Base-by-base conservation (phyloP, 768 basidiomycete species). In the Nidula microcarpa region DNA sequence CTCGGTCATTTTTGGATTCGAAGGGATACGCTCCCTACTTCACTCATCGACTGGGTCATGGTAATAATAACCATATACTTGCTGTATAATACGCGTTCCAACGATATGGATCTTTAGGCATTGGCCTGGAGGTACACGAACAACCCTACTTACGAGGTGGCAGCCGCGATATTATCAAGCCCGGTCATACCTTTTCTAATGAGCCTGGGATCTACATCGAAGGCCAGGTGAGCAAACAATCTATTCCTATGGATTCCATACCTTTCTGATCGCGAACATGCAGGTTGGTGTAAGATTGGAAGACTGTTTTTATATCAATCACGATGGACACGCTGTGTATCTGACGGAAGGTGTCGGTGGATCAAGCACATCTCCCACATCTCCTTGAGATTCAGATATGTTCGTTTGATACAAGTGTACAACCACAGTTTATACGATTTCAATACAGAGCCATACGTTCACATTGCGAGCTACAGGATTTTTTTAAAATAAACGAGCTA, bases 111-210 rank as follows among this genome's bases (percentile, higher is more conserved):
- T 8, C 37, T 7, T 34, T 63, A 89, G 91, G 91, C 1, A 93
- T 95, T 33, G 91, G 91, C 2, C 69, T 94, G 3, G 89, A 94
- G 67, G 85, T 77, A 6, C 93, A 94, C 57, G 91, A 94, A 68
- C 73, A 77, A 6, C 91, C 91, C 0, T 93, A 92, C 65, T 74
- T 95, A 16, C 80, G 81, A 46, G 88, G 87, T n/a, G 83, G 85
- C 13, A 86, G 81, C 33, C 61, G 79, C 9, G 79, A 77, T 56
- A 59, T 77, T 37, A 81, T 91, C 49, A 68, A 78, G 44, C 68
- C 62, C 2, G 90, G 90, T 1, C 85, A 91, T 61, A 77, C 86
- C 0, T 94, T 94, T 69, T 91, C 89, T 6, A 76, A 93, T 61
- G 91, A 94, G 65, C 92, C 91, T 3, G 86, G 86, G 1, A 68